Base-by-base conservation (phyloP, 2,329 filamentous ascomycete genomes). In the Didymella pomorum region DNA sequence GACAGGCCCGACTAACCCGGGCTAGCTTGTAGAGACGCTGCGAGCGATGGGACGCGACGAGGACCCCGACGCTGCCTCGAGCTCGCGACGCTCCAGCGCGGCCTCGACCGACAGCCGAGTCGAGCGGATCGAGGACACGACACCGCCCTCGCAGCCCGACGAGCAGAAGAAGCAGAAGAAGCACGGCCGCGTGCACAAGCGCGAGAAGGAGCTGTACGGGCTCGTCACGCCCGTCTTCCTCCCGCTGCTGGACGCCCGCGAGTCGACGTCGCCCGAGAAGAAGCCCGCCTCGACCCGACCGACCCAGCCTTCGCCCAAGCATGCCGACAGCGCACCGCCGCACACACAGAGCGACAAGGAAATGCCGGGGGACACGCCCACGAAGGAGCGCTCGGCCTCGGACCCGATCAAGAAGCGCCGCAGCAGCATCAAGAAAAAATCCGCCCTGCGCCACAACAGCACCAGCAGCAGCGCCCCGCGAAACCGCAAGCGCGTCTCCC, bases 191-290 rank as follows among this genome's bases (percentile, higher is more conserved):
- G 73, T 76, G 26, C 73, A 76, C 62, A 76, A 77, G 65, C 70
- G 74, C 48, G 75, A 77, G 60, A 64, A 72, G 42, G 75, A 77
- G 63, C 72, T 77, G 28, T 74, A 69, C 56, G 74, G 74, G 35
- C 65, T 77, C 49, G 69, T 76, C 26, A 76, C 74, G 33, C 73
- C 72, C 12, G 68, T 72, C 8, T 77, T 76, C 52, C 66, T 77
- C 37, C 75, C 75, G 42, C 63, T 77, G 59, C 66, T 77, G 29
- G 75, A 77, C 51, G 72, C 72, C 29, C 62, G 65, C 50, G 69
- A 71, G 25, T 54, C 54, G 14, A 57, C 67, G 52, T 60, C 62
- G 25, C 47, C 65, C 20, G 43, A 71, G 58, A 68, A 71, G 52
- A 71, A 63, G 57, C 33, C 56, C 14, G 33, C 31, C 23, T n/a